Evolutionary conservation across 345 rosid species (phyloP), one percentile per base, ranked within the genome.

Genomic region (Cardamine resedifolia): DNA sequence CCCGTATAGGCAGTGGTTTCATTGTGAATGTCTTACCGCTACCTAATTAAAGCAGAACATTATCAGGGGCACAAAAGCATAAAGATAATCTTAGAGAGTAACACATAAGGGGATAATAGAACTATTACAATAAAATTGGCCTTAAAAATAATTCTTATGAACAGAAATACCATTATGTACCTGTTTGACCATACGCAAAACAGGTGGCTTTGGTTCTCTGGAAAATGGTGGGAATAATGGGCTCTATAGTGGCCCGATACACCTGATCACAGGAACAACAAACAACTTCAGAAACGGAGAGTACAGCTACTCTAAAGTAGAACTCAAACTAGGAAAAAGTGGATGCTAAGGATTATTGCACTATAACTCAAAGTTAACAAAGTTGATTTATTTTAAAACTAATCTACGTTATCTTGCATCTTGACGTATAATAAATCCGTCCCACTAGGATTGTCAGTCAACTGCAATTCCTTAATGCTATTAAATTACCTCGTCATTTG

Each of bases 141-240:
- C 41, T 30, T 15, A 53, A 36, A 64, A 26, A 33, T 18, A 39
- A 10, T 31, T 45, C 58, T 16, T n/a, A 31, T 53, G 70, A 62
- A n/a, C 33, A 62, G 28, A 31, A 52, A 38, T 52, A 10, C 20
- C 30, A 36, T 20, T 21, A 23, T 21, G 5, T 59, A 96, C 99
- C 99, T 90, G 99, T 96, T 82, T 96, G 99, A 71, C 98, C 99
- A 84, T 96, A 96, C 15, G 99, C 99, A 85, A 96, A 96, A 88
- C 99, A 96, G 7, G 99, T 96, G 63, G 99, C 99, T 82, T 96
- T 96, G 68, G 95, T 92, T 78, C 94, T 83, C 80, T 87, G 91
- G 79, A 96, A 96, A 58, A 96, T 90, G 57, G 66, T 85, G 58
- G 99, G 99, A 64, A 96, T 90, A 66, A 96, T 90, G 41, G 99